These are phyloP conservation scores for Begonia peltatifolia DNA, from an alignment of 306 rosid genomes.

Conservation along the genomic window DNA sequence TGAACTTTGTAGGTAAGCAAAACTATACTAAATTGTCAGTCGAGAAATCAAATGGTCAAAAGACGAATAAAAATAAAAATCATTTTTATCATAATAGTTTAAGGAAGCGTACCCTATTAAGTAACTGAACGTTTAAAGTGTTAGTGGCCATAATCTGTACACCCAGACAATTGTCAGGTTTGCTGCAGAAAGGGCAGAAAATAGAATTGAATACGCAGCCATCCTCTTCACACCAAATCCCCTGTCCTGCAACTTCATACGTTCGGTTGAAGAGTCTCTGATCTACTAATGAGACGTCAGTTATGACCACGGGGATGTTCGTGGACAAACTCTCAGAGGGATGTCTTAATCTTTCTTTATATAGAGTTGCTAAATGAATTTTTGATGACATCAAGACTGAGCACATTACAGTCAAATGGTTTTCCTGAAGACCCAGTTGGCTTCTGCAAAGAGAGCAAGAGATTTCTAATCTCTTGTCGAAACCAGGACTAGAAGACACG, in stretches of 20 bases:
- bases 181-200: conserved; percentile 70
- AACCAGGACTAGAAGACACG: conserved; percentile 20
- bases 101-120: conserved; percentile 42
- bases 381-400: conserved; percentile 36
- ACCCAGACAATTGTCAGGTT: conserved; percentile 40
- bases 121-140: conserved; percentile 56
- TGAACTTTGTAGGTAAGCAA: background rate
- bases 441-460: conserved; percentile 65
- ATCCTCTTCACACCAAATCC: conserved; percentile 73
- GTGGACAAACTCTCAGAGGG: conserved; percentile 12
- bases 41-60: background rate
- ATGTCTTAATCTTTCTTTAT: conserved; percentile 19
- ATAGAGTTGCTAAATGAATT: conserved; percentile 42
- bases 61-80: background rate
- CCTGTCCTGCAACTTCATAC: conserved; percentile 25
- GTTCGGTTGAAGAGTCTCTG: conserved; percentile 27
- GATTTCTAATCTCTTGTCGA: conserved; percentile 34
- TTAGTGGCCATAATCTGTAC: conserved; percentile 68
- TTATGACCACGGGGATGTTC: conserved; percentile 37
- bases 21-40: background rate
- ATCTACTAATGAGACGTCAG: conserved; percentile 45
- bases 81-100: background rate
- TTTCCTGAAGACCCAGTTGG: conserved; percentile 65
- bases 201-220: conserved; percentile 67
- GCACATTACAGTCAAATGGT: conserved; percentile 42